Conservation (phyloP, 1,284 basidiomycete species). For the Puccinia coronata region DNA sequence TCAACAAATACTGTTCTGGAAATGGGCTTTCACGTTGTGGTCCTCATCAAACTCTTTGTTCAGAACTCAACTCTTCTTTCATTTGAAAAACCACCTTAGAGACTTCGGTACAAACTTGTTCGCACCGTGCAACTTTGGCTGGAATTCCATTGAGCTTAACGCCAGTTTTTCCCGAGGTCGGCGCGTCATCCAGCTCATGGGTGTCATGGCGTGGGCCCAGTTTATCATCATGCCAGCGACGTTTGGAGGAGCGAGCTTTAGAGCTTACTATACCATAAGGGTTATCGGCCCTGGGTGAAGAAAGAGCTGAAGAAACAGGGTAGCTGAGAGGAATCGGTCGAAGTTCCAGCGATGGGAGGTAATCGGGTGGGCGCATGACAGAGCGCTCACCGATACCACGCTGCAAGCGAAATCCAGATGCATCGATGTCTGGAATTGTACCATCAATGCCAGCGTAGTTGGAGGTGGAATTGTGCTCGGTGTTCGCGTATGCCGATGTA, state of each 20-base stretch:
- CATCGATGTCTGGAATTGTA: neutral
- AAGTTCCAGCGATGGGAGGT: slow-evolving; percentile 14
- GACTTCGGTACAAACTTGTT: slow-evolving; percentile 27
- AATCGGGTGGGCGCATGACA: slow-evolving; percentile 9
- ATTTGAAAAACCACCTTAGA: slow-evolving; percentile 27
- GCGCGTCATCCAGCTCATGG: neutral
- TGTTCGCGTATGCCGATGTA: neutral
- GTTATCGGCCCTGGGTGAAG: slow-evolving; percentile 1
- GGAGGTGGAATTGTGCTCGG: neutral
- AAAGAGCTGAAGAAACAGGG: neutral
- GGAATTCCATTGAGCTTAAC: slow-evolving; percentile 38
- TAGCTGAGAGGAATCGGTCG: neutral
- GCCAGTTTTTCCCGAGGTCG: neutral
- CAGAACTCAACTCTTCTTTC: slow-evolving; percentile 48
- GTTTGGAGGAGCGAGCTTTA: slow-evolving; percentile 7
- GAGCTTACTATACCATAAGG: neutral
- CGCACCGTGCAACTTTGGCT: slow-evolving; percentile 41
- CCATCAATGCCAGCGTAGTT: neutral
- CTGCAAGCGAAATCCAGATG: neutral
- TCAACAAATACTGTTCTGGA: neutral
- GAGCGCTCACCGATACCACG: neutral
- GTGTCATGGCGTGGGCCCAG: neutral
- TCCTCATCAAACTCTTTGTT: neutral
- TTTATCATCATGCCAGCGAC: slow-evolving; percentile 23
- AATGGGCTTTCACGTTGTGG: neutral